Percentiles rank a stretch among this genome's conserved stretches.
These are phyloP conservation scores for Chionographis japonica DNA, from an alignment of 106 monocot genomes.

Conservation along the genomic window DNA sequence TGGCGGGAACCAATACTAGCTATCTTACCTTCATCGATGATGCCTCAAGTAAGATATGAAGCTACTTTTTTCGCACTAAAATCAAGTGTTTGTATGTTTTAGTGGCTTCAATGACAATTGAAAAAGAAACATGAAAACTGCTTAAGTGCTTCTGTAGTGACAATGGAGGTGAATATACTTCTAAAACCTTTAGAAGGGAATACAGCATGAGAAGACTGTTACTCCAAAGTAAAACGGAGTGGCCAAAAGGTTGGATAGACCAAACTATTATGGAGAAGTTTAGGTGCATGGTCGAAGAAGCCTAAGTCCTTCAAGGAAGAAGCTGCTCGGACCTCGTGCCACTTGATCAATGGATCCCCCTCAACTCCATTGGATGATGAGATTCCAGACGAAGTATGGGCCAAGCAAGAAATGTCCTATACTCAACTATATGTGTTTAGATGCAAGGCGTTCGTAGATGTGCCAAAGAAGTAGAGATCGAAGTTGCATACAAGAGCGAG, in stretches of 20 bases:
- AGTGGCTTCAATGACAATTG: not conserved
- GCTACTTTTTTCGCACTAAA: not conserved
- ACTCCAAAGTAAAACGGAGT: not conserved
- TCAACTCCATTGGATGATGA: not conserved
- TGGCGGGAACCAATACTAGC: not conserved
- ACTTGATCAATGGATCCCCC: no score
- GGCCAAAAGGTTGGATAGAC: not conserved
- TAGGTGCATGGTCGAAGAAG: not conserved
- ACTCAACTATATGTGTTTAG: not conserved
- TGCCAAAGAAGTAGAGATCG: not conserved
- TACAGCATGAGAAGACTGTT: not conserved
- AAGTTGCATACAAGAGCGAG: not conserved
- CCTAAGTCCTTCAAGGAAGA: not conserved
- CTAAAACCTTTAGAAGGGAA: not conserved
- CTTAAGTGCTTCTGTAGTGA: not conserved
- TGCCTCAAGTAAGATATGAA: not conserved
- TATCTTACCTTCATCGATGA: conserved; percentile 2
- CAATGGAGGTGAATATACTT: not conserved
- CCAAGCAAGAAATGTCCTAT: not conserved
- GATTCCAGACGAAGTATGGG: not conserved
- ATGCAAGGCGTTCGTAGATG: not conserved
- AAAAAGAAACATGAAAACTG: not conserved
- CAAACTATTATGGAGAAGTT: not conserved
- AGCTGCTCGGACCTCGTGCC: not conserved
- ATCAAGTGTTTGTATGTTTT: not conserved